These are phyloP conservation scores for Fraxinus angustifolia DNA, from an alignment of 305 asterid species.

Conservation along the genomic window DNA sequence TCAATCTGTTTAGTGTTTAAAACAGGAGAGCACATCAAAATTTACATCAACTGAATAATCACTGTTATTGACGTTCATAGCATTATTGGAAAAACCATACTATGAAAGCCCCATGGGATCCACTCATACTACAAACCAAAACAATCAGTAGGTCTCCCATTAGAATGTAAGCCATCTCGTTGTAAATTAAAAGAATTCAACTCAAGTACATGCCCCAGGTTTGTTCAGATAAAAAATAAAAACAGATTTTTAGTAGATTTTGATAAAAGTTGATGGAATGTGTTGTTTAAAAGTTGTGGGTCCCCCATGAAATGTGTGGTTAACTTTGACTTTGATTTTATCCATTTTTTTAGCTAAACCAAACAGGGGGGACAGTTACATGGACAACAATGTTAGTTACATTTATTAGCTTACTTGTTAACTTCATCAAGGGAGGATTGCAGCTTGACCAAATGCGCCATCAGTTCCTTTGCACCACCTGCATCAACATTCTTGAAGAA, in stretches of 20 bases:
- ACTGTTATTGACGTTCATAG: neutral
- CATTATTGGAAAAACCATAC: neutral
- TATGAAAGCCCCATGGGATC: neutral
- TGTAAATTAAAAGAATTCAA: neutral
- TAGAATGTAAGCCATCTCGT: neutral
- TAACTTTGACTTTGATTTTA: neutral
- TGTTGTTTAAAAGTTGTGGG: neutral
- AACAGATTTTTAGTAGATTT: neutral
- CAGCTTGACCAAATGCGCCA: constrained; percentile 85
- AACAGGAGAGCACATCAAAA: neutral
- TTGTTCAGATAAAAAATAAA: too few relatives aligned
- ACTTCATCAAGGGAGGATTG: constrained; percentile 81
- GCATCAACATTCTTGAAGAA: constrained; percentile 79
- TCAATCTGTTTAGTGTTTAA: neutral
- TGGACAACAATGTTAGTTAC: neutral
- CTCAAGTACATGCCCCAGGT: neutral
- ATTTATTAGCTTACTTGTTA: constrained; percentile 57
- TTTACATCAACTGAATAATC: neutral
- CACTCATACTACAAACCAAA: neutral
- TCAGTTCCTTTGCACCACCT: constrained; percentile 82
- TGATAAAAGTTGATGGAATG: neutral
- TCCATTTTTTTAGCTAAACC: neutral
- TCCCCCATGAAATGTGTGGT: neutral
- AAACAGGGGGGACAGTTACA: neutral
- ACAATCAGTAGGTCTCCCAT: neutral